Evolutionary conservation across 306 rosid genomes (phyloP), one percentile per base, ranked within the genome.

Genomic region (Acacia crassicarpa): DNA sequence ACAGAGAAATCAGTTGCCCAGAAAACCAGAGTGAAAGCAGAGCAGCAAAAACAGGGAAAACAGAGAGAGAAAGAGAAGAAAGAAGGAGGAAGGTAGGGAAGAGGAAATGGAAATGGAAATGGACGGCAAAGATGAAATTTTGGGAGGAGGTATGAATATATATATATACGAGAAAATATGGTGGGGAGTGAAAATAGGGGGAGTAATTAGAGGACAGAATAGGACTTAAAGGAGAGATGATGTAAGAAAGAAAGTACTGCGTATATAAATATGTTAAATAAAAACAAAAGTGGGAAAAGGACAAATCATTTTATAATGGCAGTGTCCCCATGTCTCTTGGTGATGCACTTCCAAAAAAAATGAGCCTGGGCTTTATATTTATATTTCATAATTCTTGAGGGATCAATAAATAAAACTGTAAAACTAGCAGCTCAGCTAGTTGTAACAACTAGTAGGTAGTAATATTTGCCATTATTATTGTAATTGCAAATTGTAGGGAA

Each of bases 221-320:
- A 82, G 54, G 74, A 79, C 7, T 41, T 58, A 80, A 61, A 81
- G 63, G 63, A 66, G 77, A 65, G 72, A 67, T 85, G 88, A 85
- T 85, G 91, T 54, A 75, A 85, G 81, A 72, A 74, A 76, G 58
- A 72, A 74, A 76, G 58, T 40, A 80, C 41, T 81, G 9, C 4
- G 4, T 23, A 61, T 56, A 11, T 56, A 56, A 51, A 51, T 51
- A 12, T 48, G 10, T 54, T 54, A 53, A 73, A 82, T 81, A 65
- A 89, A 65, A 97, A 95, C 96, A 93, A 69, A 92, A 92, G 74
- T 45, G 76, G 83, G 84, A 83, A 91, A 88, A 84, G 70, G 92
- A 84, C 92, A 84, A 45, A 86, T 81, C 89, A 80, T 79, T 77
- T 79, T 82, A 74, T 86, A 80, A 87, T 90, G 90, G 90, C 84